Evolutionary conservation across 495 filamentous ascomycete species (phyloP), one percentile per base, ranked within the genome.

Genomic region (Penicillium arizonense): DNA sequence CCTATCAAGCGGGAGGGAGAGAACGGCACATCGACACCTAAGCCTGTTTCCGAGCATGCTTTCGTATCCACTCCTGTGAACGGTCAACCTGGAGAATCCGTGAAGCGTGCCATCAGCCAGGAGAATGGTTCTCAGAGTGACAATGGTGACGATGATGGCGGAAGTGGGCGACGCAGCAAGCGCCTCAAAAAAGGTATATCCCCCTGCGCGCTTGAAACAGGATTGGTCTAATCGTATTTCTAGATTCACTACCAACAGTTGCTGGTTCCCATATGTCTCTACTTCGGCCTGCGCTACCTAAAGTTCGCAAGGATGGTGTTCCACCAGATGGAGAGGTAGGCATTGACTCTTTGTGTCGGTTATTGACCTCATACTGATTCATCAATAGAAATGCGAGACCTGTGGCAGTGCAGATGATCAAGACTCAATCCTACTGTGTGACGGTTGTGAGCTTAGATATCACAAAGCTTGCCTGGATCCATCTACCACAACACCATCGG

Each of bases 221-320:
- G n/a, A 20, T 16, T 42, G n/a, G 10, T 34, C 56, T 65, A 58
- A 52, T 61, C 59, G 44, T 35, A n/a, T 37, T 48, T 67, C 52
- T 70, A 92, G 90, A 94, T 80, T 81, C 83, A 36, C 85, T 87
- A 47, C 93, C 93, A 14, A 96, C 89, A 35, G 88, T 97, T 51
- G 91, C 90, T 55, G 94, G 95, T 26, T 96, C 92, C 34, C 91
- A 97, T 73, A 98, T 97, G 94, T 93, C 88, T 50, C 78, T 96
- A 52, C 89, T 96, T 60, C 87, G 91, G 39, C 90, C 91, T 35
- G 84, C 88, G 9, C 86, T 80, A 16, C 87, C 90, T 5, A 82
- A 87, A 52, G 80, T 85, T 46, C 79, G 84, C 50, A 90, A 91
- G 35, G 80, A 78, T 46, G 85, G 84, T 57, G 78, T 80, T 20